Conservation (phyloP, 192 early-diverging fungal genomes). For the Glomus cerebriforme region DNA sequence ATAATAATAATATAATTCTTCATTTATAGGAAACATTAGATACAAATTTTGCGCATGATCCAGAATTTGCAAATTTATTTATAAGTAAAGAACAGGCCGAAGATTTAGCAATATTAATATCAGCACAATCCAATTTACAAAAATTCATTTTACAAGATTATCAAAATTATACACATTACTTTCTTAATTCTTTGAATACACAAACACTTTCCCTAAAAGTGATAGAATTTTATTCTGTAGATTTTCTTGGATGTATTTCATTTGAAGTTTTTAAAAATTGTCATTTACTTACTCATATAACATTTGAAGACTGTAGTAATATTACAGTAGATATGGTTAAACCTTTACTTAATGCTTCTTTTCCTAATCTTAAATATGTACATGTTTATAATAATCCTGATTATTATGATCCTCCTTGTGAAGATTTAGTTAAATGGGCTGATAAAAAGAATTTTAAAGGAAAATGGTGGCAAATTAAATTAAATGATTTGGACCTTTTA, state of each 20-base stretch:
- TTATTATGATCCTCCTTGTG: neutral
- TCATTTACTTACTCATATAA: neutral
- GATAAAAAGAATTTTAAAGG: neutral
- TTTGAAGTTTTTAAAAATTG: neutral
- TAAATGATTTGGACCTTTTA: too few relatives aligned
- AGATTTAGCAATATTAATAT: neutral
- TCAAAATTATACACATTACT: constrained; percentile 9
- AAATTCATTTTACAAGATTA: constrained; percentile 5
- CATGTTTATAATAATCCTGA: neutral
- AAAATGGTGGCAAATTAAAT: neutral
- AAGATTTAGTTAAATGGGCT: neutral
- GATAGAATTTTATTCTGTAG: constrained; percentile 17
- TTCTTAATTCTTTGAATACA: neutral
- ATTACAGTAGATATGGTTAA: neutral
- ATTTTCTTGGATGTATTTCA: constrained; percentile 5
- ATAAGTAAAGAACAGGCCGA: neutral
- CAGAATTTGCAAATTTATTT: neutral
- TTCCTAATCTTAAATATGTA: neutral
- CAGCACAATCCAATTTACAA: neutral
- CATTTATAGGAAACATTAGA: neutral
- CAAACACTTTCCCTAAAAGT: neutral
- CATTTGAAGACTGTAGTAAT: constrained; percentile 1
- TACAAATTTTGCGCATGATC: constrained; percentile 10
- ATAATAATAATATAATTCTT: neutral
- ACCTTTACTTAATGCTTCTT: neutral